phyloP scores from a whole-genome alignment of 2,329 filamentous ascomycete genomes.

The Sporothrix inflata region DNA sequence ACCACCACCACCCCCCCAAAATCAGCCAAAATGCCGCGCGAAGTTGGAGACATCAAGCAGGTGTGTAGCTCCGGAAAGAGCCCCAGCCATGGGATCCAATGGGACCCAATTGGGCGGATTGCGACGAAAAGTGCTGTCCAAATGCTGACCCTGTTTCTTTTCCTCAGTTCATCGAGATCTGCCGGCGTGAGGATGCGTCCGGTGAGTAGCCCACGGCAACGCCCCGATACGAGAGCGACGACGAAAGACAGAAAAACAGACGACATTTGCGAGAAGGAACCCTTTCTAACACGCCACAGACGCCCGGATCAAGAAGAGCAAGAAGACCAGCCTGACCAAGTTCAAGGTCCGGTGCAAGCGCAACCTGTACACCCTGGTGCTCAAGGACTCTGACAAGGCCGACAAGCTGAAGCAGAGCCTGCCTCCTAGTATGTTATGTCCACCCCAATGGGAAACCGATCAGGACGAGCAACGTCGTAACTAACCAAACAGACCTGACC shows the following conservation, averaged over 20 bases:
- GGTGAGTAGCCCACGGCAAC: conserved; percentile 68
- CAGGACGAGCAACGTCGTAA: neutral
- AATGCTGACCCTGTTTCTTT: conserved; percentile 26
- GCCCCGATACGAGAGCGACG: neutral
- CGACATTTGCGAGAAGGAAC: conserved; percentile 29
- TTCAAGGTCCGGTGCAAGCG: conserved; percentile 99
- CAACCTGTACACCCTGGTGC: conserved; percentile 95
- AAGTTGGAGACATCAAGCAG: conserved; percentile 98
- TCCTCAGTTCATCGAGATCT: conserved; percentile 96
- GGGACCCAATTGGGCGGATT: neutral
- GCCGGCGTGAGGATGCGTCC: conserved; percentile 98
- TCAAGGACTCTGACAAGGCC: conserved; percentile 99
- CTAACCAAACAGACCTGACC: conserved; percentile 48
- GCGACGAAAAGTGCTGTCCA: neutral
- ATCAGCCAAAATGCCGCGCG: conserved; percentile 86
- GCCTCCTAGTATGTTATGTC: conserved; percentile 81
- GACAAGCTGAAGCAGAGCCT: conserved; percentile 99
- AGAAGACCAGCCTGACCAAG: conserved; percentile 90
- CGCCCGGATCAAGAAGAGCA: conserved; percentile 95
- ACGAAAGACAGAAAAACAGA: conserved; percentile 14
- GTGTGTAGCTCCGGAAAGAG: conserved; percentile 45
- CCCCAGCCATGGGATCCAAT: neutral
- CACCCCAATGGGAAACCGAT: too few species aligned
- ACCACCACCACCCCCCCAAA: conserved; percentile 38
- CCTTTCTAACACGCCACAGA: conserved; percentile 52